A percentile compares a stretch with the other conserved stretches of the same genome.
These are phyloP conservation scores for Fusarium camptoceras DNA, from an alignment of 2,329 filamentous ascomycete genomes.

Conservation along the genomic window DNA sequence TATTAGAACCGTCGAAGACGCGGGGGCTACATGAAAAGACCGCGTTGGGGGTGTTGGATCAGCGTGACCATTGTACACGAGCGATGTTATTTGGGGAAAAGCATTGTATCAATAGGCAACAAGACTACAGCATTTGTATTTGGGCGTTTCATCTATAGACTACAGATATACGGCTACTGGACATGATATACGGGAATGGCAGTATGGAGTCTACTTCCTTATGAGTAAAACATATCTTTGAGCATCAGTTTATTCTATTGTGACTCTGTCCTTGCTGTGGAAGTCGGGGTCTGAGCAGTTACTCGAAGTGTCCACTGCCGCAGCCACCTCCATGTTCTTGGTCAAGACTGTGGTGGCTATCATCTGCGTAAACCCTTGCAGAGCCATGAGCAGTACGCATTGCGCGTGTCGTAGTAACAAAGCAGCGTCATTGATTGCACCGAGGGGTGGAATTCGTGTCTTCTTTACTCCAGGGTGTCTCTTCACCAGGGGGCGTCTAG, in stretches of 20 bases:
- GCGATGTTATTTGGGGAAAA: background rate
- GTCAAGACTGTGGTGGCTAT: no score
- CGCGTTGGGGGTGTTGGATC: rapidly evolving
- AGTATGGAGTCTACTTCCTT: background rate
- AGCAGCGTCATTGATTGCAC: rapidly evolving
- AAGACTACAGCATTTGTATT: background rate
- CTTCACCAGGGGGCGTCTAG: no score
- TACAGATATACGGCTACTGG: background rate
- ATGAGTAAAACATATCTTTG: no score
- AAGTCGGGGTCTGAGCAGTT: no score
- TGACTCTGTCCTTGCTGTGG: no score
- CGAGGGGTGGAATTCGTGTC: background rate
- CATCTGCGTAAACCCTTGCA: no score
- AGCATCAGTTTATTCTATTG: no score
- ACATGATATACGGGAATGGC: background rate
- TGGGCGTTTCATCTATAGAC: background rate
- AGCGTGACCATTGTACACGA: background rate
- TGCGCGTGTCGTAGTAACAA: rapidly evolving
- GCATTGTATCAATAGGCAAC: background rate
- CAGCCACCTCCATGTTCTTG: no score
- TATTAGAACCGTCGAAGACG: slow-evolving; percentile 6
- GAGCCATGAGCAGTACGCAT: background rate
- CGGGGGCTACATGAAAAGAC: background rate
- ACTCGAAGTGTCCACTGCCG: no score
- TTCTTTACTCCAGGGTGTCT: background rate